Percentiles rank a stretch among this genome's conserved stretches.
Evolutionary conservation across 306 rosid genomes (phyloP).

Genomic region (Neltuma alba): DNA sequence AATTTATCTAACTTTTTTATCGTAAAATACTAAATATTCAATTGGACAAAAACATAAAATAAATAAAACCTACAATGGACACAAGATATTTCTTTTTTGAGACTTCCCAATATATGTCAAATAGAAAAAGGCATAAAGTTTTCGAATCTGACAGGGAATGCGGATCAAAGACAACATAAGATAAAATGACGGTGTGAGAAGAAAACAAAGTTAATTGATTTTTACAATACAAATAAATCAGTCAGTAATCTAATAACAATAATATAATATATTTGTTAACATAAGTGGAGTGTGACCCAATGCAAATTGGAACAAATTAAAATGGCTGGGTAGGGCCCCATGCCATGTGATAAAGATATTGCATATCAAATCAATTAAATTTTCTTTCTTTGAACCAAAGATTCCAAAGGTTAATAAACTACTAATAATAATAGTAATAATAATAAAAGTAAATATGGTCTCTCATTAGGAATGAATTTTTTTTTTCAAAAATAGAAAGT

Average conservation of each 20-base stretch:
- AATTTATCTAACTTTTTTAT: too few relatives aligned
- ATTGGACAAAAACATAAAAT: not conserved
- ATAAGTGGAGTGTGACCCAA: not conserved
- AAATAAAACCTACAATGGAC: not conserved
- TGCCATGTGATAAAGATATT: constrained; percentile 47
- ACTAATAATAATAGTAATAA: too few relatives aligned
- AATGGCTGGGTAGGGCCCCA: not conserved
- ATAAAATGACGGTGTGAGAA: not conserved
- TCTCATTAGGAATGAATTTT: constrained; percentile 12
- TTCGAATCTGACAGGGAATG: not conserved
- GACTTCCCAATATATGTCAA: not conserved
- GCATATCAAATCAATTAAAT: constrained; percentile 26
- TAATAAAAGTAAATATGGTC: not conserved
- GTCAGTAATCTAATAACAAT: not conserved
- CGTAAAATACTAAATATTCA: not conserved
- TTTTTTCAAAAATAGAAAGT: not conserved
- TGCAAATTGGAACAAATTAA: constrained; percentile 25
- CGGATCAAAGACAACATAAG: not conserved
- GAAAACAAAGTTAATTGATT: not conserved
- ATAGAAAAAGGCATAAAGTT: not conserved
- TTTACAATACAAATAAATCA: not conserved
- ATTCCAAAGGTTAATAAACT: constrained; percentile 10
- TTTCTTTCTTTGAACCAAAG: constrained; percentile 45
- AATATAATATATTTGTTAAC: not conserved
- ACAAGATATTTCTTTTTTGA: not conserved